These are phyloP conservation scores for Cyclotella sp. DNA, from an alignment of 108 stramenopile genomes.

Conservation along the genomic window DNA sequence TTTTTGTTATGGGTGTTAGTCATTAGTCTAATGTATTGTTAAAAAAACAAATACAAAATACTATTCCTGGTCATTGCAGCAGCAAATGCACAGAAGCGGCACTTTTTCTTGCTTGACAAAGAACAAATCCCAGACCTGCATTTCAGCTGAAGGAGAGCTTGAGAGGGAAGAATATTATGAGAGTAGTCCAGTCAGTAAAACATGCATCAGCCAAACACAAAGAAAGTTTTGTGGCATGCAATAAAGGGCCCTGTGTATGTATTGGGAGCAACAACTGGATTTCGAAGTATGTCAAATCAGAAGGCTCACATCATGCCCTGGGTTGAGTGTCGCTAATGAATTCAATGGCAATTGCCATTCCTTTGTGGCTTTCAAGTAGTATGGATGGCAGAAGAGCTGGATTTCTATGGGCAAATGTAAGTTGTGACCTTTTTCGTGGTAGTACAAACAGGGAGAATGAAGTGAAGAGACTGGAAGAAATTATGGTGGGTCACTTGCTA, in stretches of 20 bases:
- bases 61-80: constrained; percentile 69
- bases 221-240: constrained; percentile 24
- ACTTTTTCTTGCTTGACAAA: constrained; percentile 66
- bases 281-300: too few species aligned
- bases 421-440: constrained; percentile 10
- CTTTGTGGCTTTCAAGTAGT: constrained; percentile 62
- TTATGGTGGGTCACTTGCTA: constrained; percentile 40
- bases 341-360: constrained; percentile 66
- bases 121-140: constrained; percentile 64
- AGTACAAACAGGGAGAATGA: constrained; percentile 21
- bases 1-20: constrained; percentile 42
- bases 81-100: constrained; percentile 76
- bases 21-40: constrained; percentile 65
- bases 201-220: background rate
- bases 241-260: constrained; percentile 59
- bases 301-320: too few species aligned
- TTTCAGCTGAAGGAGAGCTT: too few species aligned
- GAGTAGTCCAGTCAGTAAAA: too few species aligned
- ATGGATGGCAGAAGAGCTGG: constrained; percentile 52
- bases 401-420: constrained; percentile 68
- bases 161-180: too few species aligned
- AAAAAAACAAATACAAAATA: too few species aligned
- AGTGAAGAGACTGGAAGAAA: constrained; percentile 36
- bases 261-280: constrained; percentile 77
- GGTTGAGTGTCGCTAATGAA: constrained; percentile 56